phyloP scores from a whole-genome alignment of 306 rosid species.

The Vigna unguiculata region DNA sequence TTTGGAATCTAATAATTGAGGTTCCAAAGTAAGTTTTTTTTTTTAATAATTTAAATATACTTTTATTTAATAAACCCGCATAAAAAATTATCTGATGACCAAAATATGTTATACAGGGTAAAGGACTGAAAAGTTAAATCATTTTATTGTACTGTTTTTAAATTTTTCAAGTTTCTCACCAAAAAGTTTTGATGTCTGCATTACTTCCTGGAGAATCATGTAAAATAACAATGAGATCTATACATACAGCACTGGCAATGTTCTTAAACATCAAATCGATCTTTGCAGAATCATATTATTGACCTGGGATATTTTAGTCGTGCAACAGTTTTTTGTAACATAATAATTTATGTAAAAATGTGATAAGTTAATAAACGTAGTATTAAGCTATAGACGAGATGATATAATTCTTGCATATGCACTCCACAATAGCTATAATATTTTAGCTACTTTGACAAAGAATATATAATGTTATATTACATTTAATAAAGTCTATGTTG shows the following conservation, averaged over 20 bases:
- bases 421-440: not conserved
- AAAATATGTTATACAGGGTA: not conserved
- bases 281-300: not conserved
- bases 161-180: not conserved
- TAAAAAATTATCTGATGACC: not conserved
- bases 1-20: not conserved
- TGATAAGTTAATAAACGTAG: too few species aligned
- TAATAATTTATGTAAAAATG: too few species aligned
- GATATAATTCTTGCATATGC: not conserved
- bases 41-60: not conserved
- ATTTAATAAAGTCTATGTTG: not conserved
- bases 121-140: not conserved
- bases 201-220: not conserved
- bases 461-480: not conserved
- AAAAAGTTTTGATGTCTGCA: not conserved
- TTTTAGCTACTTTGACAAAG: not conserved
- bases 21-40: not conserved
- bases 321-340: not conserved
- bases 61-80: not conserved
- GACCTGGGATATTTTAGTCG: not conserved
- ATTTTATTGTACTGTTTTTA: not conserved
- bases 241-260: not conserved
- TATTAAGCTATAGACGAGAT: not conserved
- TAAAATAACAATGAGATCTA: not conserved
- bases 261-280: not conserved